Percentiles rank a stretch among this genome's conserved stretches.
phyloP scores from a whole-genome alignment of 202 grass and related monocot species.

The Zizania palustris region DNA sequence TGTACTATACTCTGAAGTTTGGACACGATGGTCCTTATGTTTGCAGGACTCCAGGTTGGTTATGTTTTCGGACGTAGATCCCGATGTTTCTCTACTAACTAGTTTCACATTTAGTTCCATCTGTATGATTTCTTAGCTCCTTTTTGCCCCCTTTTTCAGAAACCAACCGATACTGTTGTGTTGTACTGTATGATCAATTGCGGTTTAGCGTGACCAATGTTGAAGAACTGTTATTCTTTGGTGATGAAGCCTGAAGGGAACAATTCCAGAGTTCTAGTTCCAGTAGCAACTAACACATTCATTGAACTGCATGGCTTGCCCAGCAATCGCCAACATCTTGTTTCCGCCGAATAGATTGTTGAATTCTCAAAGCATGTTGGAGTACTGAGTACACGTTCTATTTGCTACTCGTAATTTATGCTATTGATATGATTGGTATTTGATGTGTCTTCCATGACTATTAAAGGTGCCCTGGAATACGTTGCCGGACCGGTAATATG shows the following conservation, averaged over 20 bases:
- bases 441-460: not conserved
- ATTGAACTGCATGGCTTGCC: slow-evolving; percentile 17
- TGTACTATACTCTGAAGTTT: slow-evolving; percentile 84
- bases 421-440: not conserved
- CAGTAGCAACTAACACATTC: slow-evolving; percentile 35
- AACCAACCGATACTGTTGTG: slow-evolving; percentile 50
- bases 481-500: no score
- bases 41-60: slow-evolving; percentile 45
- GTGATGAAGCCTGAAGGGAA: not conserved
- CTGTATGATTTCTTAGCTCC: slow-evolving; percentile 16
- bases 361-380: slow-evolving; percentile 7
- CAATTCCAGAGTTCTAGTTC: not conserved
- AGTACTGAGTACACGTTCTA: slow-evolving; percentile 6
- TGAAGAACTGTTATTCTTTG: slow-evolving; percentile 32
- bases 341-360: not conserved
- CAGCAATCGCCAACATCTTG: slow-evolving; percentile 17
- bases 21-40: not conserved
- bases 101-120: not conserved
- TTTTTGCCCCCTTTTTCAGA: slow-evolving; percentile 43
- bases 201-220: slow-evolving; percentile 7
- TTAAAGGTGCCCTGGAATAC: not conserved
- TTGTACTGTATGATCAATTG: slow-evolving; percentile 45
- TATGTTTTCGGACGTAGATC: not conserved
- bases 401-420: not conserved
- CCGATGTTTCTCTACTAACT: not conserved